Evolutionary conservation across 352 stramenopile genomes (phyloP), one percentile per base, ranked within the genome.

Genomic region (Ophiocytium majus): DNA sequence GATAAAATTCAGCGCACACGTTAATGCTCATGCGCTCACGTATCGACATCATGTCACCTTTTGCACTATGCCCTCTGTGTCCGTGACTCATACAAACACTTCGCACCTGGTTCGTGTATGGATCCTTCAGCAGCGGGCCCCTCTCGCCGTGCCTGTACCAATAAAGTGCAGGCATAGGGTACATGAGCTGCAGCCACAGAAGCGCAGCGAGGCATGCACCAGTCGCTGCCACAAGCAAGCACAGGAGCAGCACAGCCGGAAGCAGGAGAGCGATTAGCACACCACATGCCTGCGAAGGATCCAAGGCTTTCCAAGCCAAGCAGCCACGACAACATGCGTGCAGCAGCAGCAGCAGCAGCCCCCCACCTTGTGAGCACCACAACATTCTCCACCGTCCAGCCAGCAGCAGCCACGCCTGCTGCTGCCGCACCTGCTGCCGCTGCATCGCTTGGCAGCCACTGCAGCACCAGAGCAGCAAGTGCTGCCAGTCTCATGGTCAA

Each of bases 101-200:
- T n/a, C n/a, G n/a, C n/a, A n/a, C 57, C 28, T 71, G 19, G 66
- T 43, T 43, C 5, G 5, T 78, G 66, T 43, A 78, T 14, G 66
- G 66, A 14, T 78, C 66, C 66, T 78, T 78, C 5, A 43, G 5
- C 32, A 78, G 66, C 35, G 66, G 66, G 32, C 66, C 66, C 5
- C 66, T 5, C 66, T 78, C 66, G 32, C 66, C 66, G 35, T 78
- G 66, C 32, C 66, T 78, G 66, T 57, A 57, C 14, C 43, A 57
- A 57, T 57, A 14, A 57, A 5, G 43, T 57, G 43, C 14, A 14
- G 43, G 43, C 43, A 14, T 57, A 57, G 43, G 43, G 43, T 14
- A 14, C 43, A 5, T 57, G 43, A 14, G 43, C 43, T 57, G 43
- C 43, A 14, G 43, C 43, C 43, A 14, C 43, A n/a, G n/a, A n/a